Evolutionary conservation across 2,329 filamentous ascomycete genomes (phyloP).

Genomic region (Claviceps fusiformis): DNA sequence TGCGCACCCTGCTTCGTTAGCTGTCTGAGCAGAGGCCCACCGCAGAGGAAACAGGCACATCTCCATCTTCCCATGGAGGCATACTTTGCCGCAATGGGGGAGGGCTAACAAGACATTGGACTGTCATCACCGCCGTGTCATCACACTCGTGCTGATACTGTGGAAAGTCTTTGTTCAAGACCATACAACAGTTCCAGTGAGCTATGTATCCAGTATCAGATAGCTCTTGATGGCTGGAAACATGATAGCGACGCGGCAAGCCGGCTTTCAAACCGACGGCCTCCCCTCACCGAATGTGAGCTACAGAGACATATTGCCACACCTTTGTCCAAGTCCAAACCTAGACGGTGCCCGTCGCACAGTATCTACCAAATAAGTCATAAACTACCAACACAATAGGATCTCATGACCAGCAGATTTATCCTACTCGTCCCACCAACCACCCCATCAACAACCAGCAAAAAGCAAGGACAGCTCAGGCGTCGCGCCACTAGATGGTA

Average conservation of each 20-base stretch:
- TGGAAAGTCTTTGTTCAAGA: too few species aligned
- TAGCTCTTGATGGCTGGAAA: not conserved
- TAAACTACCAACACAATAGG: too few species aligned
- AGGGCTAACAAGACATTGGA: too few species aligned
- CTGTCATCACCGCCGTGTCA: too few species aligned
- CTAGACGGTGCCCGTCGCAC: not conserved
- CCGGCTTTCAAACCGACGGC: not conserved
- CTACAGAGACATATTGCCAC: not conserved
- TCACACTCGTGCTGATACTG: too few species aligned
- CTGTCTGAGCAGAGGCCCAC: too few species aligned
- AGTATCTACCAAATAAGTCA: not conserved
- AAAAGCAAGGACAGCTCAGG: not conserved
- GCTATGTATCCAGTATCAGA: too few species aligned
- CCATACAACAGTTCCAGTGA: too few species aligned
- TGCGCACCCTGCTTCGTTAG: conserved; percentile 4
- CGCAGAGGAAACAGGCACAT: too few species aligned
- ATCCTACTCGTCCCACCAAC: too few species aligned
- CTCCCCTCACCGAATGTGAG: too few species aligned
- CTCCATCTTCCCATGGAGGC: conserved; percentile 1
- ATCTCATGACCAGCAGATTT: too few species aligned
- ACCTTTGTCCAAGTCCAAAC: not conserved
- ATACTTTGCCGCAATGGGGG: not conserved
- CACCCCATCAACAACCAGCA: not conserved
- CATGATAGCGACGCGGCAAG: not conserved
- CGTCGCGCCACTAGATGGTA: not conserved